Base-by-base conservation (phyloP, 768 basidiomycete species). In the Mycena capillaripes region DNA sequence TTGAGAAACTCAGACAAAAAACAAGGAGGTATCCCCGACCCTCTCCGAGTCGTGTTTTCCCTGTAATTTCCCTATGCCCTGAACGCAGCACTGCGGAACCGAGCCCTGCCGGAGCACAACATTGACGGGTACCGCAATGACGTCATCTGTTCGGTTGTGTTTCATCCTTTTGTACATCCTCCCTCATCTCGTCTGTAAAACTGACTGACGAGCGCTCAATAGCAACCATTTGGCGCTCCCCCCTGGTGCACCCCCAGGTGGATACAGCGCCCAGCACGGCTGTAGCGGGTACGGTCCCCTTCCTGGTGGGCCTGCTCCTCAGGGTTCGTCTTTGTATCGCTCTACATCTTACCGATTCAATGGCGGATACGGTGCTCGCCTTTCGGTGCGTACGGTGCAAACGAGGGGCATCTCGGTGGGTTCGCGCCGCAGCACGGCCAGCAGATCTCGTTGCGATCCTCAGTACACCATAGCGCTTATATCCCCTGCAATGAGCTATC, bases 371-470 rank as follows among this genome's bases (percentile, higher is more conserved):
- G 82, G 80, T 27, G 78, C 66, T 19, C 76, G 1, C 73, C 72
- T 40, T 71, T 74, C 9, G 71, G 69, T 48, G 77, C 76, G 14
- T 81, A 80, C 36, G 82, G 80, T 27, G 80, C 73, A n/a, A n/a
- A n/a, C n/a, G n/a, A n/a, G n/a, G n/a, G n/a, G n/a, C n/a, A n/a
- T n/a, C n/a, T n/a, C n/a, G n/a, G n/a, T n/a, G n/a, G n/a, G n/a
- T 81, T 78, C 16, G 75, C 75, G n/a, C 76, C 80, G 8, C 77
- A 81, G 36, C n/a, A n/a, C n/a, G 61, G 62, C 1, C 80, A 76
- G 23, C 78, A 78, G 19, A 88, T 84, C 10, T 84, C 90, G 4
- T 91, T 91, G 8, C 87, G 94, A 95, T 66, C 93, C 93, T 29
- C 89, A 92, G 94, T 95, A 75, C 79, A 92, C 16, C 5, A 6